Evolutionary conservation across 140 eudicot genomes (phyloP).

Genomic region (Senecio squalidus): DNA sequence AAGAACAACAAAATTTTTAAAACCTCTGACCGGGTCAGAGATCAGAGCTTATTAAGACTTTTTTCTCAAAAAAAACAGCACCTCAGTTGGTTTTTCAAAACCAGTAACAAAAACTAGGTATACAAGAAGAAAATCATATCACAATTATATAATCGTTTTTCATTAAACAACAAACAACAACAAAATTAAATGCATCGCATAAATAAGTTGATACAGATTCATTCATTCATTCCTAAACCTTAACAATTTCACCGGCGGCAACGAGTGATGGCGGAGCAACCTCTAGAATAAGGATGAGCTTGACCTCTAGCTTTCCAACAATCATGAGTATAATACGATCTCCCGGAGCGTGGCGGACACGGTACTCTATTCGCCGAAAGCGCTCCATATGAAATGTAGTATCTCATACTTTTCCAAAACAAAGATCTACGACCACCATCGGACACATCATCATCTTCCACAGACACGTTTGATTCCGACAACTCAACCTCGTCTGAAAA

Average conservation of each 20-base stretch:
- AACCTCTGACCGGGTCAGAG: too few species aligned
- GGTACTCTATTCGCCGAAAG: conserved; percentile 61
- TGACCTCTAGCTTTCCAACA: conserved; percentile 53
- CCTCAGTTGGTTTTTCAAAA: too few species aligned
- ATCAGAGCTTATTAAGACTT: too few species aligned
- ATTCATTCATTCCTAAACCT: too few species aligned
- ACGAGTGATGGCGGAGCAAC: conserved; percentile 64
- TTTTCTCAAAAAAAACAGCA: too few species aligned
- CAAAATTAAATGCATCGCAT: neutral
- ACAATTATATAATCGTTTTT: too few species aligned
- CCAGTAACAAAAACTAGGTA: too few species aligned
- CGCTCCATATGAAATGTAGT: conserved; percentile 65
- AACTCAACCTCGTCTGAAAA: conserved; percentile 14
- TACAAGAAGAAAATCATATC: too few species aligned
- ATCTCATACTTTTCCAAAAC: conserved; percentile 33
- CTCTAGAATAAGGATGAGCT: conserved; percentile 55
- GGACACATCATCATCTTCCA: neutral
- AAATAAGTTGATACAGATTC: too few species aligned
- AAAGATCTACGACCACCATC: conserved; percentile 36
- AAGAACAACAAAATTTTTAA: too few species aligned
- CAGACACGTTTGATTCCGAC: conserved; percentile 16
- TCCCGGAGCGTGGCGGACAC: conserved; percentile 74
- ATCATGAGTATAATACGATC: conserved; percentile 64
- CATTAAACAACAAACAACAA: too few species aligned
- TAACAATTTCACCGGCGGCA: conserved; percentile 42